phyloP scores from a whole-genome alignment of 2,329 filamentous ascomycete species.

The Gnomoniopsis sp. region DNA sequence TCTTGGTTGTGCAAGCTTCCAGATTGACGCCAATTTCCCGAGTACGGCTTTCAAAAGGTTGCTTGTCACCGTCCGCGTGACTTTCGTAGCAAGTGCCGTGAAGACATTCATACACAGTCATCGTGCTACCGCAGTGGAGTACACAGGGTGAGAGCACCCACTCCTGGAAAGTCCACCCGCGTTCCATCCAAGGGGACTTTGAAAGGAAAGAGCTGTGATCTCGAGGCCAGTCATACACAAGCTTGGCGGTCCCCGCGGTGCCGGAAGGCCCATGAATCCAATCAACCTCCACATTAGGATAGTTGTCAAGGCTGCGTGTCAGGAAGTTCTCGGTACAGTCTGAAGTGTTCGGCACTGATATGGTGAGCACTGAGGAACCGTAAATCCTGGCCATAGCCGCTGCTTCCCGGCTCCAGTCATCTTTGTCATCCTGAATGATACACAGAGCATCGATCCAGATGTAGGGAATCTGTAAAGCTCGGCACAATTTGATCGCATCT shows the following conservation, averaged over 20 bases:
- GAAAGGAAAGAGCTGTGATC: neutral
- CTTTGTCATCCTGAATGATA: conserved; percentile 1
- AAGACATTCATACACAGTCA: neutral
- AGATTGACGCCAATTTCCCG: neutral
- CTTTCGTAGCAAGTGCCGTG: neutral
- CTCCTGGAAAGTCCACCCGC: neutral
- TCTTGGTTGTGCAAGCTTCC: neutral
- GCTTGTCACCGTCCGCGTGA: neutral
- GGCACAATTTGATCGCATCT: neutral
- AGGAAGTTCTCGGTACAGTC: neutral
- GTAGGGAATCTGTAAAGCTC: neutral
- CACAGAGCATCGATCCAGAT: conserved; percentile 2
- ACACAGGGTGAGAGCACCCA: neutral
- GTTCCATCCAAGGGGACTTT: neutral
- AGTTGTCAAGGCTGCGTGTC: neutral
- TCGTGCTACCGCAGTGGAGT: neutral
- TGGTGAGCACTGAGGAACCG: neutral
- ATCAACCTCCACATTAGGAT: neutral
- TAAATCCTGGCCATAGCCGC: neutral
- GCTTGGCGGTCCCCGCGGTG: neutral
- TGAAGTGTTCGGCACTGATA: neutral
- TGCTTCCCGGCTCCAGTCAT: neutral
- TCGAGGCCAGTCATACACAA: neutral
- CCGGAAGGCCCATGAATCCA: neutral
- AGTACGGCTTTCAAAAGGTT: too few species aligned